Evolutionary conservation across 179 eudicot species (phyloP).

Genomic region (Heliamphora pulchella): DNA sequence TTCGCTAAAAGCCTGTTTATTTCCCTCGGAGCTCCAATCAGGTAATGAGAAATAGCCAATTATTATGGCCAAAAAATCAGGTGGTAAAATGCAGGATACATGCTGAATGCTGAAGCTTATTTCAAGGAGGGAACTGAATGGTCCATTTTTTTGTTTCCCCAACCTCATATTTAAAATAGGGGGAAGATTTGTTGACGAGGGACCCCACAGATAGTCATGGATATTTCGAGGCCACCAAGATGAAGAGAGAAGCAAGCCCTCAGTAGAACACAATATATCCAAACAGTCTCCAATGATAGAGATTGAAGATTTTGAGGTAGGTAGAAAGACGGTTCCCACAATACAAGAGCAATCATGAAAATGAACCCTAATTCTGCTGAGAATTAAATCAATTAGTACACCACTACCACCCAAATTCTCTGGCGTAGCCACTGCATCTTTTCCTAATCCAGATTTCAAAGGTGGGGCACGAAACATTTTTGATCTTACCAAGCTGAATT

Average conservation of each 20-base stretch:
- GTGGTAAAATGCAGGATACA: slow-evolving; percentile 69
- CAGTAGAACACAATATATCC: slow-evolving; percentile 61
- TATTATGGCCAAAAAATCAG: slow-evolving; percentile 67
- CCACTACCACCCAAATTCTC: slow-evolving; percentile 16
- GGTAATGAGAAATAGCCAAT: slow-evolving; percentile 81
- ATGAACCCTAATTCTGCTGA: slow-evolving; percentile 43
- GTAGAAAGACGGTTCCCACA: slow-evolving; percentile 49
- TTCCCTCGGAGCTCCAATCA: slow-evolving; percentile 48
- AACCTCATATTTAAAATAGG: slow-evolving; percentile 58
- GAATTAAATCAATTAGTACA: slow-evolving; percentile 32
- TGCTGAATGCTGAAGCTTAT: slow-evolving; percentile 67
- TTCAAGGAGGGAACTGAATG: slow-evolving; percentile 36
- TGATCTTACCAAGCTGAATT: slow-evolving; percentile 18
- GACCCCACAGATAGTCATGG: slow-evolving; percentile 74
- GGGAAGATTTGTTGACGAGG: slow-evolving; percentile 35
- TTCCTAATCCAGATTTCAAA: slow-evolving; percentile 15
- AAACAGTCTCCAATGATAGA: slow-evolving; percentile 34
- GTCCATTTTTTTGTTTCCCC: slow-evolving; percentile 33
- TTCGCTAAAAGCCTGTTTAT: slow-evolving; percentile 20
- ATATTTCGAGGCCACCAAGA: slow-evolving; percentile 46
- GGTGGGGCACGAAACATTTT: slow-evolving; percentile 16
- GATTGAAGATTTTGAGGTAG: slow-evolving; percentile 50
- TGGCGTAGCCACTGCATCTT: slow-evolving; percentile 19
- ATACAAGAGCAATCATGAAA: slow-evolving; percentile 79
- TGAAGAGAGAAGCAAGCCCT: slow-evolving; percentile 57